A percentile compares a stretch with the other conserved stretches of the same genome.
Conservation (phyloP, 352 stramenopile species). For the Pythium biforme region DNA sequence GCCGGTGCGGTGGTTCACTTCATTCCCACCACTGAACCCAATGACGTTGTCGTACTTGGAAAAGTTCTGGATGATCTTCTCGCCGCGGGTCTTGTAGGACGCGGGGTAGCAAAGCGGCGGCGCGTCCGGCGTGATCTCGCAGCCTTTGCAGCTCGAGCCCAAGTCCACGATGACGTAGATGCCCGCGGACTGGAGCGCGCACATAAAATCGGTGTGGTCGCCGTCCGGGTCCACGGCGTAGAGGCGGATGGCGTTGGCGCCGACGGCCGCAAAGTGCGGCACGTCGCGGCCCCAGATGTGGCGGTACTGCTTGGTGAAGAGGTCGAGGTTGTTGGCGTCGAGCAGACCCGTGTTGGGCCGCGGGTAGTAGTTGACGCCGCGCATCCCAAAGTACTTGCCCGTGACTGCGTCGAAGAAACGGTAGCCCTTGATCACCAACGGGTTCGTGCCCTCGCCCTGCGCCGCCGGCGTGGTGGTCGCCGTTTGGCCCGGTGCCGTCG, state of each 20-base stretch:
- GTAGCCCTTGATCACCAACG: conserved; percentile 66
- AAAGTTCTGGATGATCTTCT: conserved; percentile 82
- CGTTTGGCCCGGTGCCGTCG: neutral
- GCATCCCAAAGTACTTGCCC: conserved; percentile 66
- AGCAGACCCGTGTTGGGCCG: conserved; percentile 64
- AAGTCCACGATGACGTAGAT: conserved; percentile 81
- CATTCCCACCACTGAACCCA: conserved; percentile 75
- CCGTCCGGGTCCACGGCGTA: conserved; percentile 71
- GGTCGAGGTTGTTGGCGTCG: conserved; percentile 77
- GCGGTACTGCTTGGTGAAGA: conserved; percentile 73
- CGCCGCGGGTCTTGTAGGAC: conserved; percentile 67
- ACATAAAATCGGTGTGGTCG: conserved; percentile 87
- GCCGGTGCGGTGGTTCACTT: conserved; percentile 71
- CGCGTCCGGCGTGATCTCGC: conserved; percentile 57
- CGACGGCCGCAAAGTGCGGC: conserved; percentile 56
- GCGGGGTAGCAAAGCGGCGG: conserved; percentile 58
- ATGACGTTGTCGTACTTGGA: conserved; percentile 83
- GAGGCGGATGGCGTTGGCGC: conserved; percentile 76
- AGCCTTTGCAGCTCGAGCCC: conserved; percentile 55
- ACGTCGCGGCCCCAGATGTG: conserved; percentile 75
- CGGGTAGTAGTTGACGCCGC: conserved; percentile 87
- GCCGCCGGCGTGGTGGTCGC: neutral
- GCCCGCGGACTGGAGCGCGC: conserved; percentile 59
- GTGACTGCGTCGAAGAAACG: conserved; percentile 77
- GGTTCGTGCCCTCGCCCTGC: conserved; percentile 27